Evolutionary conservation across 2,329 filamentous ascomycete species (phyloP), one percentile per base, ranked within the genome.

Genomic region (Paecilomyces sp.): DNA sequence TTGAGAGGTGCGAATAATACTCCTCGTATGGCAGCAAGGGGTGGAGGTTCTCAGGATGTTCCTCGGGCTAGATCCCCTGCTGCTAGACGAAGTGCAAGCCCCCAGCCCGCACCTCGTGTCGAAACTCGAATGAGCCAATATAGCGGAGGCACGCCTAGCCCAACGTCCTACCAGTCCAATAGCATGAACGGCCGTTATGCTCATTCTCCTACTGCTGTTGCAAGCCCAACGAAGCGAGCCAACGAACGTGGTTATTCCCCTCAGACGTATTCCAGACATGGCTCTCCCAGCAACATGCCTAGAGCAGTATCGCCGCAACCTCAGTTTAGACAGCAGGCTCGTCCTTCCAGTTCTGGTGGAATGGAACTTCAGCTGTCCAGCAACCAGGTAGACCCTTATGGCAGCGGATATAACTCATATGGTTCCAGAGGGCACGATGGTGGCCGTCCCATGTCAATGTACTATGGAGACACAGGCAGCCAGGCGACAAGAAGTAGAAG

Each of bases 311-410:
- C 81, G n/a, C 82, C 82, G 18, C 77, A 82, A 58, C 81, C 81
- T 6, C 77, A 80, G 55, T 83, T 81, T 68, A 69, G 78, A 55
- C 77, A 79, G 54, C 77, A 79, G 60, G 73, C 78, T 47, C 77
- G 81, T 22, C 81, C 81, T 31, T 74, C 74, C 3, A 84, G 81
- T 65, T 68, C 75, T 25, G 71, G 72, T 31, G 77, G 84, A 18
- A 89, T 90, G 86, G 84, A 88, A 41, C 79, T 91, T 60, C 88
- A 91, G 73, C 79, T 91, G 33, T 86, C 80, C n/a, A 73, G 73
- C 24, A 72, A 68, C 12, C 79, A 78, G 7, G 80, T 84, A 60
- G 84, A 87, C 58, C 75, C 77, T 28, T 88, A 88, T 65, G 84
- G 83, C 25, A 68, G 70, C 18, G 67, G 67, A 12, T 65, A 67